phyloP scores from a whole-genome alignment of 495 filamentous ascomycete genomes.

The Choiromyces venosus region DNA sequence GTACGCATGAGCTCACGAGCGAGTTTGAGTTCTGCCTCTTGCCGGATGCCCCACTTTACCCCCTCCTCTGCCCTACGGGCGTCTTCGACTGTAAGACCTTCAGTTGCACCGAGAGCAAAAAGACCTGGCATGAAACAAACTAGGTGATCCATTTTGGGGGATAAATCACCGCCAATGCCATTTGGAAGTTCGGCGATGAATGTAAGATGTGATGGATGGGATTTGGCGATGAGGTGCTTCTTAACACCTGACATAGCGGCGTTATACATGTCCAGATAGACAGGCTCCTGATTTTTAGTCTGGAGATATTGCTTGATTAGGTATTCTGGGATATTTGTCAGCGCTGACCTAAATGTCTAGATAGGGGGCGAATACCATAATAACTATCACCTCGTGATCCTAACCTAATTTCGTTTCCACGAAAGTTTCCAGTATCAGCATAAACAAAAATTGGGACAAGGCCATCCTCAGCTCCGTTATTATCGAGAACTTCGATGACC shows the following conservation, averaged over 20 bases:
- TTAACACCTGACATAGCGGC: conserved; percentile 77
- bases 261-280: conserved; percentile 91
- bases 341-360: conserved; percentile 14
- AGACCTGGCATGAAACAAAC: conserved; percentile 97
- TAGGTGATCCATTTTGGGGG: conserved; percentile 95
- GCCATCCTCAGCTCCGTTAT: conserved; percentile 69
- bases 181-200: conserved; percentile 78
- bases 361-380: conserved; percentile 54
- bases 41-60: conserved; percentile 62
- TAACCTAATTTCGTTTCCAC: conserved; percentile 77
- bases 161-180: conserved; percentile 59
- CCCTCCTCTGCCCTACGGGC: conserved; percentile 58
- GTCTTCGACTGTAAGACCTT: conserved; percentile 64
- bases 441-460: conserved; percentile 87
- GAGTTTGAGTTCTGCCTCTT: conserved; percentile 80
- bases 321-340: conserved; percentile 57
- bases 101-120: conserved; percentile 82
- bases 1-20: conserved; percentile 89
- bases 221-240: conserved; percentile 87
- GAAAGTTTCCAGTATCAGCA: conserved; percentile 70
- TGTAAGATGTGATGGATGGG: conserved; percentile 69
- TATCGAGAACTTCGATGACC: conserved; percentile 83
- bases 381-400: conserved; percentile 94
- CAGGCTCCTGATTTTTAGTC: conserved; percentile 74
- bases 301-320: conserved; percentile 96